A percentile compares a stretch with the other conserved stretches of the same genome.
Evolutionary conservation across 768 basidiomycete species (phyloP).

Genomic region (Pleurotus djamor): DNA sequence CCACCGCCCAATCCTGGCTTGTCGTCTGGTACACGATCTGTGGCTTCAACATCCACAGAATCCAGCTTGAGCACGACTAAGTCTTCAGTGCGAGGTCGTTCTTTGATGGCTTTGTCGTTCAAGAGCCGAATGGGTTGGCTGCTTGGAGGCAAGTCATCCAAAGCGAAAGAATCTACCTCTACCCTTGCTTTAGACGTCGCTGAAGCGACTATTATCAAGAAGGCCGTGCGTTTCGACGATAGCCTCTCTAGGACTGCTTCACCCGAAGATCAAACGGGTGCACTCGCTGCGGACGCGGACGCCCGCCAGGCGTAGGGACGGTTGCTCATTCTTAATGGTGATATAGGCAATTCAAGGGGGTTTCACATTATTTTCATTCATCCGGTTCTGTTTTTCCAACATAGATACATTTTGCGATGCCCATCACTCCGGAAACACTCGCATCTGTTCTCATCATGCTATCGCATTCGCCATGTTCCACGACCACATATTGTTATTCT

Average conservation of each 20-base stretch:
- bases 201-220: background rate
- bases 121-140: constrained; percentile 8
- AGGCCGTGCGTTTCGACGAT: constrained; percentile 6
- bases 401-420: background rate
- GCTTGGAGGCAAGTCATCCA: background rate
- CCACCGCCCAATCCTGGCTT: constrained; percentile 27
- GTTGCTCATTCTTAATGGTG: background rate
- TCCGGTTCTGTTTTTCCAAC: background rate
- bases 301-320: background rate
- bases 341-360: background rate
- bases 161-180: background rate
- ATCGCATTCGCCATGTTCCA: constrained; percentile 19
- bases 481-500: background rate
- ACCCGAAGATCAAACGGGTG: background rate
- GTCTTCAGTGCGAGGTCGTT: constrained; percentile 13
- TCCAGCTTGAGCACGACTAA: constrained; percentile 30
- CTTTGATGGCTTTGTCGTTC: constrained; percentile 12
- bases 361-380: background rate
- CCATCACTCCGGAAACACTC: too few relatives aligned
- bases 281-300: too few relatives aligned
- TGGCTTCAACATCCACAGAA: constrained; percentile 47
- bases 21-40: constrained; percentile 39
- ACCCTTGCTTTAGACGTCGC: background rate
- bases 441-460: background rate
- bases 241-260: background rate